phyloP scores from a whole-genome alignment of 2,329 filamentous ascomycete genomes.

The Colletotrichum zoysiae region DNA sequence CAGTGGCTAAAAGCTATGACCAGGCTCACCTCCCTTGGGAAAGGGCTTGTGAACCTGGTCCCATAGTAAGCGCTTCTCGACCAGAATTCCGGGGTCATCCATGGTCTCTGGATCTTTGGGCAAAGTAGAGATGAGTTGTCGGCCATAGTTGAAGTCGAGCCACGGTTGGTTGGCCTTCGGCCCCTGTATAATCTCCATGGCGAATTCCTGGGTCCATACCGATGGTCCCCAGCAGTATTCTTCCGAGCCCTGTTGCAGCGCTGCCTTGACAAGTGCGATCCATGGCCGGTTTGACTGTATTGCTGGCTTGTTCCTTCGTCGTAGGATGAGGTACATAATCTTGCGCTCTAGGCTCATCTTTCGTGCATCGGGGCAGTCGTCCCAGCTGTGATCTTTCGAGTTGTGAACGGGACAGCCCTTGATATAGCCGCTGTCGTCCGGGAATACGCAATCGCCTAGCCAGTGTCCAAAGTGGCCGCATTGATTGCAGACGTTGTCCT shows the following conservation, averaged over 20 bases:
- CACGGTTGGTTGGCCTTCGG: neutral
- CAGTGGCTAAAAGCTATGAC: neutral
- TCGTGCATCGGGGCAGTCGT: neutral
- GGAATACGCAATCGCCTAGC: constrained; percentile 12
- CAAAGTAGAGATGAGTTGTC: neutral
- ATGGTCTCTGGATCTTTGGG: constrained; percentile 2
- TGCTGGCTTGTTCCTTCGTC: constrained; percentile 9
- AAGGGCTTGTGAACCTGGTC: neutral
- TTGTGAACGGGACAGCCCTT: constrained; percentile 15
- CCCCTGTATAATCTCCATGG: neutral
- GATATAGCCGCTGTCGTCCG: constrained; percentile 11
- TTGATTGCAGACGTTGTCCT: neutral
- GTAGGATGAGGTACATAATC: neutral
- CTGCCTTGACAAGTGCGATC: constrained; percentile 7
- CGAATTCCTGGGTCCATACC: constrained; percentile 11
- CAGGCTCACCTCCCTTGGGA: neutral
- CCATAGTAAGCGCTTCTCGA: constrained; percentile 2
- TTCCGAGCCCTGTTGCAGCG: neutral
- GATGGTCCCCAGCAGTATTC: constrained; percentile 5
- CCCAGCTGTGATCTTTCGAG: constrained; percentile 5
- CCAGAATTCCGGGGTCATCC: neutral
- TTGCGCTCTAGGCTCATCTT: constrained; percentile 8
- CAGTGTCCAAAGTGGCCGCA: constrained; percentile 8
- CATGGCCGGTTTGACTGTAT: constrained; percentile 2
- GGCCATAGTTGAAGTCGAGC: constrained; percentile 4